phyloP scores from a whole-genome alignment of 495 filamentous ascomycete genomes.

The Symbiotaphrina buchneri region DNA sequence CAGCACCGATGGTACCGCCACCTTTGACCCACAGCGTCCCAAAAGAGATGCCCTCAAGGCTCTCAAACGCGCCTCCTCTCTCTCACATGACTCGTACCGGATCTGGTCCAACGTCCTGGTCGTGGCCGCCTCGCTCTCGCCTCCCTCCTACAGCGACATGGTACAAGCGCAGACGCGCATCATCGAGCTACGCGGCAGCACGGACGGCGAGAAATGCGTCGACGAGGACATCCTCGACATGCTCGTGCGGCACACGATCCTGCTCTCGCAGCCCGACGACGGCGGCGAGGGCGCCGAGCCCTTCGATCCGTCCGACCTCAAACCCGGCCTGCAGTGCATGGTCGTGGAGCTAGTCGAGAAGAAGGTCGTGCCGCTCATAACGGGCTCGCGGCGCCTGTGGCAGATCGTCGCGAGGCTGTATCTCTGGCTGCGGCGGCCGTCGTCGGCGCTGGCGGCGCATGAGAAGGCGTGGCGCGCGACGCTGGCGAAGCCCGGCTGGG shows the following conservation, averaged over 20 bases:
- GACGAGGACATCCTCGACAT: slow-evolving; percentile 49
- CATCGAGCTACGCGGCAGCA: slow-evolving; percentile 46
- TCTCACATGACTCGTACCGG: slow-evolving; percentile 63
- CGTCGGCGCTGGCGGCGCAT: slow-evolving; percentile 51
- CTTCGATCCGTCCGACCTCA: slow-evolving; percentile 5
- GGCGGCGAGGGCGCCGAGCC: slow-evolving; percentile 5
- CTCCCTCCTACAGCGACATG: slow-evolving; percentile 52
- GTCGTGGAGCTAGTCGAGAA: slow-evolving; percentile 54
- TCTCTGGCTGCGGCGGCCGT: slow-evolving; percentile 41
- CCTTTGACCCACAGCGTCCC: slow-evolving; percentile 29
- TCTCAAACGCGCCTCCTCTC: slow-evolving; percentile 58
- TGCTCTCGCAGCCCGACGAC: slow-evolving; percentile 16
- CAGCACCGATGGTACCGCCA: background rate
- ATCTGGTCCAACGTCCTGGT: slow-evolving; percentile 94
- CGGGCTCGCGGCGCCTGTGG: slow-evolving; percentile 54
- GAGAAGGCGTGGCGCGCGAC: slow-evolving; percentile 73
- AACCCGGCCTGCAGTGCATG: slow-evolving; percentile 19
- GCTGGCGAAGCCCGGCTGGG: slow-evolving; percentile 22
- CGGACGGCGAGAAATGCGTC: slow-evolving; percentile 51
- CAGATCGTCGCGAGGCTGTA: slow-evolving; percentile 44
- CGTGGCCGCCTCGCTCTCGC: slow-evolving; percentile 52
- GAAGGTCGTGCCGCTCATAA: slow-evolving; percentile 60
- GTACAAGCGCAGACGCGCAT: slow-evolving; percentile 47
- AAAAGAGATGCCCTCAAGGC: slow-evolving; percentile 56
- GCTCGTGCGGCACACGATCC: slow-evolving; percentile 46